These are phyloP conservation scores for Brettanomyces anomalus DNA, from an alignment of 805 yeast species.

Conservation along the genomic window DNA sequence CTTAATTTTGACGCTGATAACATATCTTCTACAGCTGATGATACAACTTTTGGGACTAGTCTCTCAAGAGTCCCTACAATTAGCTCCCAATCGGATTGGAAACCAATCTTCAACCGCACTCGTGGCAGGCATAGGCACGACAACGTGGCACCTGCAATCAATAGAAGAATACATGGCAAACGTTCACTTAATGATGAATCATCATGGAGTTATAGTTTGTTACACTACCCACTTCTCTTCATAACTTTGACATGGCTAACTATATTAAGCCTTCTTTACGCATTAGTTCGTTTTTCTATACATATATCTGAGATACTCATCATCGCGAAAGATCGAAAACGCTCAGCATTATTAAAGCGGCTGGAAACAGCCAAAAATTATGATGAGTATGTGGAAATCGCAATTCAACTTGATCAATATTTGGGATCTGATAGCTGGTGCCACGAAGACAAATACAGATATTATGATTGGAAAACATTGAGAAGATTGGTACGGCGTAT, in stretches of 20 bases:
- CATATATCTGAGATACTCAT: slow-evolving; percentile 47
- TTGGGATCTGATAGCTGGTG: slow-evolving; percentile 61
- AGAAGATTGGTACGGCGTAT: slow-evolving; percentile 38
- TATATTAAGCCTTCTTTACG: slow-evolving; percentile 40
- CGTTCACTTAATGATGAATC: slow-evolving; percentile 9
- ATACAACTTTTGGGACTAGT: background rate
- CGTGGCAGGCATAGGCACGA: slow-evolving; percentile 4
- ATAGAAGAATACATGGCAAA: background rate
- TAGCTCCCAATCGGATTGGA: slow-evolving; percentile 38
- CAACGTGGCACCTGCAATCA: background rate
- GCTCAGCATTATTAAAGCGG: slow-evolving; percentile 39
- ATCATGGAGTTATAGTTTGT: slow-evolving; percentile 31
- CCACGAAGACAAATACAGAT: slow-evolving; percentile 47
- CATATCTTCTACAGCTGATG: background rate
- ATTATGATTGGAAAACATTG: slow-evolving; percentile 60
- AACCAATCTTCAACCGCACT: slow-evolving; percentile 29
- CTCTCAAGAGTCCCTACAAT: slow-evolving; percentile 15
- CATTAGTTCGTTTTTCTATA: slow-evolving; percentile 48
- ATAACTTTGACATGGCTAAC: slow-evolving; percentile 46
- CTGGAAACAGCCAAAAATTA: slow-evolving; percentile 43
- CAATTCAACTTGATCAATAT: slow-evolving; percentile 45
- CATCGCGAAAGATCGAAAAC: slow-evolving; percentile 52
- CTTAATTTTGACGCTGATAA: slow-evolving; percentile 19
- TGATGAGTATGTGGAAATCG: slow-evolving; percentile 54
- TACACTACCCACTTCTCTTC: slow-evolving; percentile 59